Conservation (phyloP, 2,329 filamentous ascomycete species). For the Exserohilum rostratum region DNA sequence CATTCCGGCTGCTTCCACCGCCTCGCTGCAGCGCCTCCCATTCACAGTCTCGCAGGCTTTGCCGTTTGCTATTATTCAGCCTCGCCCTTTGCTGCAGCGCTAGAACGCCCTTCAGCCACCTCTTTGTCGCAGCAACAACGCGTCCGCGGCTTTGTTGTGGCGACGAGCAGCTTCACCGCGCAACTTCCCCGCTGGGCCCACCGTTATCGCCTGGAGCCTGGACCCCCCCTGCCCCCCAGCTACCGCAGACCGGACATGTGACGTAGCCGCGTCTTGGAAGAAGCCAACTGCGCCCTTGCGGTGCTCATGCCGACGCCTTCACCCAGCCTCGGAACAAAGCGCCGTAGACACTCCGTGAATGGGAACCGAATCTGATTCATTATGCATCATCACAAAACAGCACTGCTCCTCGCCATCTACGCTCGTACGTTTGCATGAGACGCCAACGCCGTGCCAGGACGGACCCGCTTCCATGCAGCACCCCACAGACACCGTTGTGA, state of each 20-base stretch:
- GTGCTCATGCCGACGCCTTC: constrained; percentile 20
- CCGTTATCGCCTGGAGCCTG: constrained; percentile 35
- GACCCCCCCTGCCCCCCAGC: neutral
- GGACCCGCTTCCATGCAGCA: constrained; percentile 18
- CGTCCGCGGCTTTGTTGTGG: constrained; percentile 3
- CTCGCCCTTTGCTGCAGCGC: constrained; percentile 1
- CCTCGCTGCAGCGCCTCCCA: constrained; percentile 6
- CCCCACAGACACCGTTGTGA: constrained; percentile 6
- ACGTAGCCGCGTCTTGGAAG: constrained; percentile 6
- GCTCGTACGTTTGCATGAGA: constrained; percentile 9
- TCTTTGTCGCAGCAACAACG: neutral
- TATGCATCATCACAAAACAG: neutral
- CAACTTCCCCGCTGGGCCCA: constrained; percentile 27
- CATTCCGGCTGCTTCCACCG: constrained; percentile 37
- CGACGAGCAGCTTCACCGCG: neutral
- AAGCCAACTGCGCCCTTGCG: constrained; percentile 16
- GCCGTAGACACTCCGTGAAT: neutral
- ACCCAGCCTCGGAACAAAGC: neutral
- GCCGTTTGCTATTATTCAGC: constrained; percentile 25
- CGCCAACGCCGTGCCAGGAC: constrained; percentile 8
- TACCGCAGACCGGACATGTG: constrained; percentile 4
- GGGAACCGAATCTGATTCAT: neutral
- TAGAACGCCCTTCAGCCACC: neutral
- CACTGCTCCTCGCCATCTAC: neutral
- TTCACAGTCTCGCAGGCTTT: constrained; percentile 5